Evolutionary conservation across 192 early-diverging fungal genomes (phyloP), one percentile per base, ranked within the genome.

Genomic region (Backusella mclennaniae): DNA sequence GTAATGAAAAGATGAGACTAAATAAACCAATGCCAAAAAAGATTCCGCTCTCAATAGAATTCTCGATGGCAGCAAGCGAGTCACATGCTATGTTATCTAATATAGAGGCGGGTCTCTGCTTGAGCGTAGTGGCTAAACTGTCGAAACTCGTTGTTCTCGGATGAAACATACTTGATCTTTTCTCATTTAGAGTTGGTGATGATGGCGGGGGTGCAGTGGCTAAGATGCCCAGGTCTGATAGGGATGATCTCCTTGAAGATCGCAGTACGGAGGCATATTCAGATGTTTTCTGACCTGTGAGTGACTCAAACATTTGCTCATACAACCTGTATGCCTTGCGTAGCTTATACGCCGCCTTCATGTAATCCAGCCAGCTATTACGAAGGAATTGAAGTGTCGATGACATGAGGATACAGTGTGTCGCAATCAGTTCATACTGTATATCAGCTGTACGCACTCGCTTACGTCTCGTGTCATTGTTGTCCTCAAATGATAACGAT

Each of bases 281-380:
- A 23, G 36, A 46, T 14, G 77, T 77, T 2, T 73, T 76, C 59
- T 75, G 66, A 33, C 80, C 80, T 9, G 80, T 82, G 17, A 82
- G 56, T 11, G 35, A 49, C 59, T 77, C 76, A 76, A 82, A 82
- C 73, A 82, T 53, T n/a, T 76, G 69, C 59, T 82, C 80, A 39
- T 78, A 82, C 73, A 76, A 76, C 38, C 71, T 77, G 59, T 82
- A 82, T 14, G 80, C 70, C 49, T 82, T 82, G n/a, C 80, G 76
- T 52, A 82, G 67, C 39, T 78, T 78, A 35, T 82, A 82, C 1
- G 80, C 76, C 4, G 77, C 80, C 36, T 73, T 75, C 80, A 82
- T 78, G 23, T 82, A 82, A 31, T 82, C 80, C 35, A 82, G 67
- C 80, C 80, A 82, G 67, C 59, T 75, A 31, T 77, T 76, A 11